A percentile compares a stretch with the other conserved stretches of the same genome.
Conservation (phyloP, 768 basidiomycete species). For the Boletellus ananiceps region DNA sequence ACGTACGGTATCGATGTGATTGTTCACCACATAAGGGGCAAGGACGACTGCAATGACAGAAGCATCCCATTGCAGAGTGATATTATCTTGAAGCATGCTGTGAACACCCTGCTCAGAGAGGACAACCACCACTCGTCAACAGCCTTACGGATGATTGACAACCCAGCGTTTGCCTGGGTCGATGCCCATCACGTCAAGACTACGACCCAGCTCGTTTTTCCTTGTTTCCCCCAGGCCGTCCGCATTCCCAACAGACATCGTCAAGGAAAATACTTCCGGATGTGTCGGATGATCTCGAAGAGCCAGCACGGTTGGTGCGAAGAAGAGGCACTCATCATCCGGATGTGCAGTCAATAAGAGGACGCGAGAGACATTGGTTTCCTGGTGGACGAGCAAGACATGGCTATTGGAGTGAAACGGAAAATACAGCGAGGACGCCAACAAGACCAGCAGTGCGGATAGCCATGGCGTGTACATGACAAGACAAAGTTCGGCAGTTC, state of each 20-base stretch:
- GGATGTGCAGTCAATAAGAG: constrained; percentile 88
- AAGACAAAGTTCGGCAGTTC: constrained; percentile 7
- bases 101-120: constrained; percentile 16
- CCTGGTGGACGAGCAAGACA: constrained; percentile 10
- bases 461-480: constrained; percentile 13
- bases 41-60: constrained; percentile 55
- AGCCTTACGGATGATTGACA: constrained; percentile 67
- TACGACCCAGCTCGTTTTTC: constrained; percentile 52
- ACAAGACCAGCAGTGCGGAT: constrained; percentile 9
- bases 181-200: constrained; percentile 68
- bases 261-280: constrained; percentile 54
- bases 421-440: constrained; percentile 24
- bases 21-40: constrained; percentile 49
- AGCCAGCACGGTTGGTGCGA: constrained; percentile 74
- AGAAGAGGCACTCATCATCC: constrained; percentile 94
- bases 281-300: constrained; percentile 31
- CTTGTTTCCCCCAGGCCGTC: constrained; percentile 67
- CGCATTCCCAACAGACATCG: constrained; percentile 75
- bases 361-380: constrained; percentile 26
- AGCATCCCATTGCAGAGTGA: constrained; percentile 62
- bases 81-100: constrained; percentile 71
- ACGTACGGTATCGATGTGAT: constrained; percentile 62
- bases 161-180: constrained; percentile 48
- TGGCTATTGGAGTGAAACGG: constrained; percentile 24
- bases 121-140: constrained; percentile 2